Evolutionary conservation across 176 grass and related monocot species (phyloP).

Genomic region (Eremochloa ophiuroides): DNA sequence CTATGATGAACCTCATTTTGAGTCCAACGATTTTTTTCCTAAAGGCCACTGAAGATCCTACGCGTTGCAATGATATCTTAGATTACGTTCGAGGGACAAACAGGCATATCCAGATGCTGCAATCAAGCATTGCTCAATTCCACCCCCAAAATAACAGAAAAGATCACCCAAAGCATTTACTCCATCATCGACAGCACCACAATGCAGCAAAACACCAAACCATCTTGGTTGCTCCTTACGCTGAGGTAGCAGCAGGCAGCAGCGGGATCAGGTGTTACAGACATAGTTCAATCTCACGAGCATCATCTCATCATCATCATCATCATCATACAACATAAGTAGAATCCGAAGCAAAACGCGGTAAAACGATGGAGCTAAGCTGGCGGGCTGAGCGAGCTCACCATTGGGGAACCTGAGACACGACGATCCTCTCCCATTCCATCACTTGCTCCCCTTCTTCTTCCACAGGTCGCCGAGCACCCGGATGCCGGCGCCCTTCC

Average conservation of each 20-base stretch:
- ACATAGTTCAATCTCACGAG: constrained; percentile 8
- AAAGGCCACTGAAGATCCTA: background rate
- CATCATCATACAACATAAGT: constrained; percentile 30
- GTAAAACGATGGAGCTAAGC: constrained; percentile 22
- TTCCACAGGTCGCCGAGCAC: constrained; percentile 97
- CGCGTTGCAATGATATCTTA: background rate
- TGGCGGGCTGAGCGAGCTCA: constrained; percentile 20
- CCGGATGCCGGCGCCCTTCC: constrained; percentile 70
- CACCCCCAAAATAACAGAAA: background rate
- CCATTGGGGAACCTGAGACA: background rate
- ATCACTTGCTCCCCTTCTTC: constrained; percentile 63
- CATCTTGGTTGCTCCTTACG: constrained; percentile 34
- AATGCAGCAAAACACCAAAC: constrained; percentile 18
- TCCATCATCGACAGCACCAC: background rate
- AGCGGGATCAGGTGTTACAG: background rate
- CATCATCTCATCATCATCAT: background rate
- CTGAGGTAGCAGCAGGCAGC: background rate
- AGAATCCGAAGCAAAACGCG: constrained; percentile 41
- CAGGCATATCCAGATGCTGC: background rate
- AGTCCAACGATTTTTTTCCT: background rate
- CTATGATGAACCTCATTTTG: background rate
- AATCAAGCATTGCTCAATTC: background rate
- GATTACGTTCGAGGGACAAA: background rate
- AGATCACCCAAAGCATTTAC: background rate
- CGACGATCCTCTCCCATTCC: background rate